Evolutionary conservation across 805 yeast genomes (phyloP).

Genomic region (Nakazawaea wyomingensis): DNA sequence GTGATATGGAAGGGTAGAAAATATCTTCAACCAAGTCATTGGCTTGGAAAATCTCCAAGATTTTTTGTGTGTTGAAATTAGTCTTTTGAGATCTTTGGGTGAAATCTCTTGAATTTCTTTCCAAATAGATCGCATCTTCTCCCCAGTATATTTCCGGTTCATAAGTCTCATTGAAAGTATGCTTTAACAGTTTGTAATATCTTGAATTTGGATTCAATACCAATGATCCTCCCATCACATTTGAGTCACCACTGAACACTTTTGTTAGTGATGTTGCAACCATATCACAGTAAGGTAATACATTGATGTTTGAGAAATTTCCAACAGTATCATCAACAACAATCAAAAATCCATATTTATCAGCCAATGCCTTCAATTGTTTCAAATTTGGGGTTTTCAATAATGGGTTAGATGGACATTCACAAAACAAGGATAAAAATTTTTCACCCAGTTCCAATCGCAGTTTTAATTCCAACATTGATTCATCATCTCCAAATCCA

Average conservation of each 20-base stretch:
- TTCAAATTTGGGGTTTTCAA: conserved; percentile 76
- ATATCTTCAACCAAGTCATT: conserved; percentile 55
- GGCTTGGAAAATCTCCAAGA: conserved; percentile 46
- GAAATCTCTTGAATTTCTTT: conserved; percentile 90
- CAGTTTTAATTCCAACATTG: conserved; percentile 59
- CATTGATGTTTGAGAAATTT: conserved; percentile 78
- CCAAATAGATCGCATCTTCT: conserved; percentile 89
- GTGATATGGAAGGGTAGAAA: conserved; percentile 62
- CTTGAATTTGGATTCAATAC: conserved; percentile 66
- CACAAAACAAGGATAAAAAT: conserved; percentile 79
- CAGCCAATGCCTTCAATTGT: conserved; percentile 60
- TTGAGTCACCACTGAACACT: conserved; percentile 89
- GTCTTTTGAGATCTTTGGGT: conserved; percentile 52
- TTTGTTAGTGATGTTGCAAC: conserved; percentile 86
- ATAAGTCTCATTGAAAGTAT: conserved; percentile 45
- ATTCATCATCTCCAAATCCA: conserved; percentile 75
- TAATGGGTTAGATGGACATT: conserved; percentile 93
- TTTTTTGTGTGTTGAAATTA: conserved; percentile 50
- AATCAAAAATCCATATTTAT: conserved; percentile 66
- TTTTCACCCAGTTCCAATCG: conserved; percentile 58
- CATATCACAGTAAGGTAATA: conserved; percentile 78
- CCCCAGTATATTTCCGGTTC: conserved; percentile 82
- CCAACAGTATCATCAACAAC: conserved; percentile 95
- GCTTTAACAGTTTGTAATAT: conserved; percentile 44
- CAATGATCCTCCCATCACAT: conserved; percentile 91